Evolutionary conservation across 2,329 filamentous ascomycete genomes (phyloP).

Genomic region (Aureobasidium melanogenum): DNA sequence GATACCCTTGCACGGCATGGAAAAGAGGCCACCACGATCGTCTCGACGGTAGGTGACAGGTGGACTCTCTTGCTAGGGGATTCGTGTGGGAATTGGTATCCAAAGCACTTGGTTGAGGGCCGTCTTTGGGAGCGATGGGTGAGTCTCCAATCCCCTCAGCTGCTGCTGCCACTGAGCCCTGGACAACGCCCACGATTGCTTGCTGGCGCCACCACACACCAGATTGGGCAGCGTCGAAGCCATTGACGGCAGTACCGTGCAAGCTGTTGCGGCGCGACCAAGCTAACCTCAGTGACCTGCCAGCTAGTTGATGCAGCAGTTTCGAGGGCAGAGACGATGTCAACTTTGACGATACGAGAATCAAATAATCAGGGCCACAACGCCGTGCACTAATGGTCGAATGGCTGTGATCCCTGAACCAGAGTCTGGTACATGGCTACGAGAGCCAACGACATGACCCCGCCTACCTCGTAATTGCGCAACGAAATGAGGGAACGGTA

Average conservation of each 20-base stretch:
- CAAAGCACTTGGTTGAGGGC: neutral
- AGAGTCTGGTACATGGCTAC: neutral
- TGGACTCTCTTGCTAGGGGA: neutral
- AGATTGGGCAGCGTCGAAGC: neutral
- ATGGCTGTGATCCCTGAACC: neutral
- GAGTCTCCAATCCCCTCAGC: neutral
- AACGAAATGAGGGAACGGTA: neutral
- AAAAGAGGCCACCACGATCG: neutral
- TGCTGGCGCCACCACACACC: neutral
- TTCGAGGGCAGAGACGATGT: neutral
- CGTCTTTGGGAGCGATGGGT: neutral
- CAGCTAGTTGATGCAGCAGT: constrained; percentile 1
- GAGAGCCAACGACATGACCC: neutral
- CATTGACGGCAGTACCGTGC: neutral
- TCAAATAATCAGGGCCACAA: neutral
- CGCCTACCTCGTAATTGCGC: neutral
- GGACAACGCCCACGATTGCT: neutral
- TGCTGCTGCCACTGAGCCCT: neutral
- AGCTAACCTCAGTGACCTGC: neutral
- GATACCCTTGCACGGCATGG: neutral
- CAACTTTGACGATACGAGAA: neutral
- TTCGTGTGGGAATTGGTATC: no score
- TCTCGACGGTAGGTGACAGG: neutral
- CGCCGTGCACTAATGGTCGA: neutral
- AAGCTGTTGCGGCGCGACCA: neutral